Base-by-base conservation (phyloP, 352 stramenopile genomes). In the Halophytophthora polymorphica region DNA sequence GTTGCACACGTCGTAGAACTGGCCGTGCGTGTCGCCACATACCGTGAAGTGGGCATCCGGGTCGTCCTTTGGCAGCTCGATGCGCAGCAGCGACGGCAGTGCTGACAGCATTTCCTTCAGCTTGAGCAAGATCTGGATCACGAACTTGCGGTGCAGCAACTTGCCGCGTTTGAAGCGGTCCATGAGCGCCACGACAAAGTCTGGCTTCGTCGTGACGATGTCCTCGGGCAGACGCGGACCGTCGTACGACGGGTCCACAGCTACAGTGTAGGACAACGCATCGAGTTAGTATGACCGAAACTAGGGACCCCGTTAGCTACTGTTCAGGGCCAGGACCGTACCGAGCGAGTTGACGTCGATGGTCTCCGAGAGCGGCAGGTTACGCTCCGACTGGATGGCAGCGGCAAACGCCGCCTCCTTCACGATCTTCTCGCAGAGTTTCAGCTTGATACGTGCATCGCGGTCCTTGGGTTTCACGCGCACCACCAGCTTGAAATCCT, bases 1-100 rank as follows among this genome's bases (percentile, higher is more conserved):
- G 73, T 99, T 98, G 64, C 98, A 93, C 29, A 99, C 88, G 66
- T 99, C 97, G 71, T 99, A 99, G 67, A 98, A 99, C 76, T 99
- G 97, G 13, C 97, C 97, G 71, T 99, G 97, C 1, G 97, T 99
- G 70, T 99, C 97, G 42, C 97, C 97, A 61, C 96, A 99, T 17
- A 99, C 89, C 6, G 88, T 98, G 61, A 98, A 90, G 60, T 92
- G 84, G 35, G 83, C 76, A 25, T 94, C 77, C 7, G 57, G 39
- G 2, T 69, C 54, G 22, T 83, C 66, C 2, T 47, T 47, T 1
- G 69, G 61, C 6, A 95, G 60, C 47, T 68, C 61, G 31, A 95
- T 73, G 38, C 95, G 81, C 55, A 98, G 78, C n/a, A 99, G 71
- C 17, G 86, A 97, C 6, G 90, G 83, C 40, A 98, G 56, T 8